phyloP scores from a whole-genome alignment of 805 yeast genomes.

The Sugiyamaella americana region DNA sequence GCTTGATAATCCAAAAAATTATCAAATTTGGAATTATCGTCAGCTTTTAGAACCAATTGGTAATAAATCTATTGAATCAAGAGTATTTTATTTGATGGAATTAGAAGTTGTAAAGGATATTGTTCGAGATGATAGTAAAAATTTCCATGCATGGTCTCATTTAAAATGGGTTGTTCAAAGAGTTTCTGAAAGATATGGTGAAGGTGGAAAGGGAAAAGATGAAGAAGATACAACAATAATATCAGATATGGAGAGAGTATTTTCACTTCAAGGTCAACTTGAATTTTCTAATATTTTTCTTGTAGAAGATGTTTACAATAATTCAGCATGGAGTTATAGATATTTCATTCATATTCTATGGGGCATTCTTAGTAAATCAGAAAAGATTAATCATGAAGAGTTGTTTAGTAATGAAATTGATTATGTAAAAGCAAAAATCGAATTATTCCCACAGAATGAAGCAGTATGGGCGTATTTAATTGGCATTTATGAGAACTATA shows the following conservation, averaged over 20 bases:
- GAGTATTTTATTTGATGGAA: slow-evolving; percentile 43
- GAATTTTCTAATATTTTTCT: slow-evolving; percentile 45
- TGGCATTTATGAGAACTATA: slow-evolving; percentile 44
- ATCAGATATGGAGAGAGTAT: neutral
- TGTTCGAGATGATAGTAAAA: slow-evolving; percentile 75
- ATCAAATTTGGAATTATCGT: slow-evolving; percentile 96
- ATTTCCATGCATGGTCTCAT: slow-evolving; percentile 96
- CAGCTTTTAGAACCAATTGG: slow-evolving; percentile 46
- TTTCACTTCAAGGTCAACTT: slow-evolving; percentile 40
- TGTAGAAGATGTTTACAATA: slow-evolving; percentile 67
- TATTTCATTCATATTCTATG: slow-evolving; percentile 44
- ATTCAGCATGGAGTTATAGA: slow-evolving; percentile 91
- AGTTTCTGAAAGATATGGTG: slow-evolving; percentile 23
- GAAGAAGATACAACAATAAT: neutral
- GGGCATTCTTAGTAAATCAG: slow-evolving; percentile 9
- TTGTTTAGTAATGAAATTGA: slow-evolving; percentile 44
- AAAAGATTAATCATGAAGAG: slow-evolving; percentile 10
- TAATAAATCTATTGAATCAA: slow-evolving; percentile 15
- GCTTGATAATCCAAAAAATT: slow-evolving; percentile 74
- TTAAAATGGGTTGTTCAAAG: slow-evolving; percentile 66
- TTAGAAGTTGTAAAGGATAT: slow-evolving; percentile 57
- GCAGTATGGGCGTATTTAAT: slow-evolving; percentile 79
- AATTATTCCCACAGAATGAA: slow-evolving; percentile 67
- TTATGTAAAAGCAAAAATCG: slow-evolving; percentile 46
- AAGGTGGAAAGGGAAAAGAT: neutral